Conservation (phyloP, 2,329 filamentous ascomycete genomes). For the Hypomyces rosellus region DNA sequence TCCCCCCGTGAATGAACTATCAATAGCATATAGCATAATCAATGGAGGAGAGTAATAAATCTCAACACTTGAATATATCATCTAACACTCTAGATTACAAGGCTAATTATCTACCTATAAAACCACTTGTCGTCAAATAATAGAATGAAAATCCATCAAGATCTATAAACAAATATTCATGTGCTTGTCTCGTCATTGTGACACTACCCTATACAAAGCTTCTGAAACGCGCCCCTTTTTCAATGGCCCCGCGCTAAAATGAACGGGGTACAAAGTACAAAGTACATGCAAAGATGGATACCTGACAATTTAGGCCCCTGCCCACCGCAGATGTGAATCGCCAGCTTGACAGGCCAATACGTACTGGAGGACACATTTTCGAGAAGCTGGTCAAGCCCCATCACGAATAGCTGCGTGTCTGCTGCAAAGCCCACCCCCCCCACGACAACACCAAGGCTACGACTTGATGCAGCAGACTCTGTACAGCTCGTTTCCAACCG, state of each 20-base stretch:
- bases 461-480: slow-evolving; percentile 9
- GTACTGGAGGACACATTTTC: slow-evolving; percentile 12
- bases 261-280: no score
- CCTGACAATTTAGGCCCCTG: slow-evolving; percentile 10
- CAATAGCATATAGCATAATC: no score
- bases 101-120: no score
- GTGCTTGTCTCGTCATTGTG: no score
- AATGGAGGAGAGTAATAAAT: no score
- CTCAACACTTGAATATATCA: no score
- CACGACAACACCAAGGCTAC: slow-evolving; percentile 5
- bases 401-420: slow-evolving; percentile 9
- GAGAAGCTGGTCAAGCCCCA: slow-evolving; percentile 13
- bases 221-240: not conserved
- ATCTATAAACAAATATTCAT: no score
- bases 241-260: not conserved
- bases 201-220: not conserved
- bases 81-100: no score
- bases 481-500: slow-evolving; percentile 1
- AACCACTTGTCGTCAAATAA: no score
- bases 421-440: slow-evolving; percentile 5
- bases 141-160: no score
- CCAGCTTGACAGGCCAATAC: slow-evolving; percentile 3
- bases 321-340: not conserved
- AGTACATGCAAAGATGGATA: not conserved
- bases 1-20: no score